Conservation (phyloP, 1,139 yeast species). For the Trichomonascaceae sp. region DNA sequence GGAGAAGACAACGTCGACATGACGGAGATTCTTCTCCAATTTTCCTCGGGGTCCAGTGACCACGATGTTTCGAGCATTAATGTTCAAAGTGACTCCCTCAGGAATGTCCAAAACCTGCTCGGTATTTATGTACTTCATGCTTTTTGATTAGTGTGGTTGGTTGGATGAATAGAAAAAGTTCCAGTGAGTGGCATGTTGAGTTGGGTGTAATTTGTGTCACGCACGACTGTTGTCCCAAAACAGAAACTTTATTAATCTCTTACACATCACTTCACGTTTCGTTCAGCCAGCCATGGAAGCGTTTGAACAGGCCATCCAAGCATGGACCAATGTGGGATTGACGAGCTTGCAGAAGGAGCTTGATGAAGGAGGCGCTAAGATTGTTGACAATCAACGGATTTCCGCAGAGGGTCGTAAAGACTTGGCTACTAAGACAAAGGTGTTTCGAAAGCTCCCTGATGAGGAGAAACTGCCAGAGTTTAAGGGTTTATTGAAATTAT, state of each 20-base stretch:
- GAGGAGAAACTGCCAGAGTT: slow-evolving; percentile 59
- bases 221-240: neutral
- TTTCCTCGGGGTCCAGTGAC: slow-evolving; percentile 99
- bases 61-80: slow-evolving; percentile 85
- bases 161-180: slow-evolving; percentile 1
- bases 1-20: slow-evolving; percentile 87
- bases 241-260: neutral
- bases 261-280: neutral
- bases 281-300: slow-evolving; percentile 12
- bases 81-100: slow-evolving; percentile 85
- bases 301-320: slow-evolving; percentile 59
- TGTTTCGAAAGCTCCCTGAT: slow-evolving; percentile 65
- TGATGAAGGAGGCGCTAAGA: slow-evolving; percentile 68
- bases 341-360: slow-evolving; percentile 61
- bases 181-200: slow-evolving; percentile 4
- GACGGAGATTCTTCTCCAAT: slow-evolving; percentile 85
- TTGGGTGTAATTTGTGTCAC: slow-evolving; percentile 2
- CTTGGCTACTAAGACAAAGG: slow-evolving; percentile 75
- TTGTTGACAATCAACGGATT: slow-evolving; percentile 62
- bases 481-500: slow-evolving; percentile 65
- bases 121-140: slow-evolving; percentile 87
- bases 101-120: slow-evolving; percentile 90
- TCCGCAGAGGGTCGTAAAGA: slow-evolving; percentile 67
- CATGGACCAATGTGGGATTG: slow-evolving; percentile 73
- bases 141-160: slow-evolving; percentile 1